Evolutionary conservation across 2,329 filamentous ascomycete genomes (phyloP), one percentile per base, ranked within the genome.

Genomic region (Clonostachys sp.): DNA sequence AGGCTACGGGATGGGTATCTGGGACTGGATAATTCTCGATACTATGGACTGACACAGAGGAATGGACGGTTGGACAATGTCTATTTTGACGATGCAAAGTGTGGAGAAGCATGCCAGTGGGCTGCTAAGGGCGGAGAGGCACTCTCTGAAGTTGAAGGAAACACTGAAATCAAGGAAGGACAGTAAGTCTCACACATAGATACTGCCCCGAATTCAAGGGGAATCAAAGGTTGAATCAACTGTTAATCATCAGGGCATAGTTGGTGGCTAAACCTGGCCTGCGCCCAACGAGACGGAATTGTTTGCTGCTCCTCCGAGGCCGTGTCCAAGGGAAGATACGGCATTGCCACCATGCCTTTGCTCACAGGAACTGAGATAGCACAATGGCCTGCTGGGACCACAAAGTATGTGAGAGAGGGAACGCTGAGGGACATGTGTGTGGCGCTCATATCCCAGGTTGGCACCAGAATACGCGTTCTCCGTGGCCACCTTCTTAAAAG

Each of bases 181-280:
- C 64, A 75, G 76, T 80, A 60, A 64, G 74, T 61, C n/a, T 12
- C 33, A 30, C 10, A 30, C 24, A 30, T 9, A 30, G 5, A 30
- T 30, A 10, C 24, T 6, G 24, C 9, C 5, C 6, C 3, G 38
- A 13, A 4, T 34, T 16, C 10, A 17, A 38, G 20, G 30, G 14
- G 10, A 5, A 10, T 12, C 12, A 39, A 39, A 39, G 12, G 2
- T 39, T n/a, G 36, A n/a, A 42, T 13, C n/a, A 13, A 24, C 9
- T 45, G 30, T 46, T 45, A 45, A 61, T 61, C 45, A 63, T 41
- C 30, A 9, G n/a, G 10, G 17, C 13, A 10, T 46, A 82, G 79
- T 47, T 83, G 75, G 79, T 83, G 78, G 77, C 58, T 79, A 16
- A 77, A 79, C 46, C 64, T 81, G 34, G 71, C 75, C 35, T 81